Percentiles rank a stretch among this genome's conserved stretches.
These are phyloP conservation scores for Ottelia alismoides DNA, from an alignment of 106 monocot genomes.

Conservation along the genomic window DNA sequence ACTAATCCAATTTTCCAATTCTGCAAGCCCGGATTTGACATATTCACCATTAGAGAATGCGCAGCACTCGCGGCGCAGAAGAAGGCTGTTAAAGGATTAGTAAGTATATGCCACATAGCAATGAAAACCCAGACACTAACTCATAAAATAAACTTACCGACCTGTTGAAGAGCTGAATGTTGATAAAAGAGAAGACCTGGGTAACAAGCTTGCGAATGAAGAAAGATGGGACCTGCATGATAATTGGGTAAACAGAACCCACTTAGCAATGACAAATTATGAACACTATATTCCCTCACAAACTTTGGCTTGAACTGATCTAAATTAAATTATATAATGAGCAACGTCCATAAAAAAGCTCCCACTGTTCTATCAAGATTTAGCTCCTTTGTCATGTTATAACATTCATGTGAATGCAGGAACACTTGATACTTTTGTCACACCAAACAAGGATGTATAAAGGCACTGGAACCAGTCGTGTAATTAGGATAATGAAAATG, in stretches of 20 bases:
- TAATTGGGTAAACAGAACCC: background rate
- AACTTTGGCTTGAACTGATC: too few relatives aligned
- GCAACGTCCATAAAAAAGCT: too few relatives aligned
- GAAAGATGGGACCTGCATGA: slow-evolving; percentile 66
- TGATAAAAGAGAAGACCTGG: slow-evolving; percentile 82
- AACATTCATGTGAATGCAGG: too few relatives aligned
- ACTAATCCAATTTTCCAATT: slow-evolving; percentile 73
- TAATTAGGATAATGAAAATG: too few relatives aligned
- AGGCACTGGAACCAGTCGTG: too few relatives aligned
- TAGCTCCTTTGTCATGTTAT: too few relatives aligned
- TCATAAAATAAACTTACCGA: slow-evolving; percentile 4
- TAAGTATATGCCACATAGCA: background rate
- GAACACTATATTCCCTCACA: too few relatives aligned
- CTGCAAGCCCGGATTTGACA: slow-evolving; percentile 76
- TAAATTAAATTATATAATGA: too few relatives aligned
- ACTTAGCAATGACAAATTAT: too few relatives aligned
- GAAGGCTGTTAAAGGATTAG: slow-evolving; percentile 30
- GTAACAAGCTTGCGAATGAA: slow-evolving; percentile 74
- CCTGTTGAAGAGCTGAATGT: slow-evolving; percentile 91
- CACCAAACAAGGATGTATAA: too few relatives aligned
- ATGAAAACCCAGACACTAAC: background rate
- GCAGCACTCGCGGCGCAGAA: slow-evolving; percentile 87
- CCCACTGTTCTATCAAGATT: too few relatives aligned
- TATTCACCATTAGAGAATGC: slow-evolving; percentile 95
- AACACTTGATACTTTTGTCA: too few relatives aligned